Base-by-base conservation (phyloP, 139 green algal species). In the Raphidocelis subcapitata region DNA sequence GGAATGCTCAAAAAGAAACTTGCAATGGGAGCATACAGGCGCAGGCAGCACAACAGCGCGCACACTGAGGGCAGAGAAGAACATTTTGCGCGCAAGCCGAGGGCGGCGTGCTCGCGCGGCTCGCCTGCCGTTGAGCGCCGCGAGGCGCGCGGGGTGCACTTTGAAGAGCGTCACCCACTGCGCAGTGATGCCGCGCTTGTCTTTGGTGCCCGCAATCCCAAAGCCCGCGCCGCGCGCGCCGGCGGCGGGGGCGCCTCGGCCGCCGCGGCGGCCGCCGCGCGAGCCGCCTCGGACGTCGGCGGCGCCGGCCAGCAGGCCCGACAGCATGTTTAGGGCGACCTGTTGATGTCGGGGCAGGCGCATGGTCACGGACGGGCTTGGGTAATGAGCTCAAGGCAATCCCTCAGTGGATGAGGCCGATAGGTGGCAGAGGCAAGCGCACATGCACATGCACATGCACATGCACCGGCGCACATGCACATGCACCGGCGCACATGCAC, bases 101-200 rank as follows among this genome's bases (percentile, higher is more conserved):
- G 18, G 18, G 49, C 49, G 20, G 18, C 49, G 18, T 57, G 49
- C 49, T 20, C 49, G 8, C 20, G 23, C 18, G 5, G 10, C 35
- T 35, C 62, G 70, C 79, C 68, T 72, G 36, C 55, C 33, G 62
- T 88, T 91, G 46, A 91, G 80, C 32, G 63, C 72, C 3, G 82
- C 82, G 5, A 92, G 72, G 26, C 64, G 69, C 15, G n/a, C 33
- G 1, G 72, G 66, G 2, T 75, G 21, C 52, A 95, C 67, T 69
- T 87, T 92, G 74, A 79, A 90, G 12, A 83, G 87, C 0, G 94
- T 95, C 15, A 94, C 88, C 16, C 79, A 85, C 82, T 98, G 91
- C 5, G 72, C 66, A 0, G 94, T 98, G 3, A 97, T 79, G 1
- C 83, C 95, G 0, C 95, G 80, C 86, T 97, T 98, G 84, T 98